Conservation (phyloP, 2,329 filamentous ascomycete genomes). For the Fonsecaea nubica region DNA sequence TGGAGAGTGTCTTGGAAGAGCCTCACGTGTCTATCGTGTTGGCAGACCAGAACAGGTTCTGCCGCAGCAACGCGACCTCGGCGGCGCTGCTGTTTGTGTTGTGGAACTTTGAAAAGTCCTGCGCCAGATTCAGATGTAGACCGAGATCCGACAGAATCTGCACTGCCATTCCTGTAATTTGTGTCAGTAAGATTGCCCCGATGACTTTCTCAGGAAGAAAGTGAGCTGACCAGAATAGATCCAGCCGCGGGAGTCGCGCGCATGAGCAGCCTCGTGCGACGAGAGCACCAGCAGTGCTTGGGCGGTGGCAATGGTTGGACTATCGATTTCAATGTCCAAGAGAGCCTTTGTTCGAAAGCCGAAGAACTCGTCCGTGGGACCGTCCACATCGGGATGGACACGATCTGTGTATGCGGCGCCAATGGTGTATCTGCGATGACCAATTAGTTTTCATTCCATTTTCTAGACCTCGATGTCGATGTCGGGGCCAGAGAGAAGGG, state of each 20-base stretch:
- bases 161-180: conserved; percentile 51
- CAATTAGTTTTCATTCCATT: not conserved
- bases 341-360: conserved; percentile 53
- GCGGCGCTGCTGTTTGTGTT: not conserved
- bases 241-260: conserved; percentile 56
- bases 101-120: conserved; percentile 33
- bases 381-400: conserved; percentile 14
- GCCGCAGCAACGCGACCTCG: conserved; percentile 38
- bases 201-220: conserved; percentile 15
- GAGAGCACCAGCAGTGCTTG: conserved; percentile 57
- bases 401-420: conserved; percentile 20
- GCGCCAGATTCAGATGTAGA: conserved; percentile 46
- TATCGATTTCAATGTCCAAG: conserved; percentile 57
- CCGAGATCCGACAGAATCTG: conserved; percentile 54
- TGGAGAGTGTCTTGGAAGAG: not conserved
- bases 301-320: conserved; percentile 56
- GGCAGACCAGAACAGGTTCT: conserved; percentile 48
- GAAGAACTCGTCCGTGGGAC: conserved; percentile 23
- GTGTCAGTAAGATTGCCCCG: not conserved
- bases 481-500: too few relatives aligned
- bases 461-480: too few relatives aligned
- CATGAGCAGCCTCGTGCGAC: conserved; percentile 53
- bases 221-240: conserved; percentile 48
- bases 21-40: conserved; percentile 43
- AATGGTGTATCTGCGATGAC: conserved; percentile 7